These are phyloP conservation scores for Anaeramoeba flamelloides DNA, from an alignment of 78 protist genomes.

Conservation along the genomic window DNA sequence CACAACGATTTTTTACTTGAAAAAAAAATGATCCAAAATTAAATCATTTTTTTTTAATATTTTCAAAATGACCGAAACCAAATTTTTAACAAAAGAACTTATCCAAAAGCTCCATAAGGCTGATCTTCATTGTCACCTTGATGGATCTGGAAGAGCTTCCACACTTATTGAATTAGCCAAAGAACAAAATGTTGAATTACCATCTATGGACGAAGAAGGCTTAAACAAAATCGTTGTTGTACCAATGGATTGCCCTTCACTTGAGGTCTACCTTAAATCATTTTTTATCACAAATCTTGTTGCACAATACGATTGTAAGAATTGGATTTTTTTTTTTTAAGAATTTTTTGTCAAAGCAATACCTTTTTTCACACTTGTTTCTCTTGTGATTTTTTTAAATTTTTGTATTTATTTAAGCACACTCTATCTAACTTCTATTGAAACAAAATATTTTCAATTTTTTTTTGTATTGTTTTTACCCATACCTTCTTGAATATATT, in stretches of 20 bases:
- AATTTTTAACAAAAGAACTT: not conserved
- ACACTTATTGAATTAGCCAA: slow-evolving; percentile 5
- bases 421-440: no score
- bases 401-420: not conserved
- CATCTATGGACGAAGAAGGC: slow-evolving; percentile 31
- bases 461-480: no score
- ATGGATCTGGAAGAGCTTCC: slow-evolving; percentile 22
- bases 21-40: no score
- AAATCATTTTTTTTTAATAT: not conserved
- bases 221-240: slow-evolving; percentile 16
- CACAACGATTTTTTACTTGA: no score
- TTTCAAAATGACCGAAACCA: slow-evolving; percentile 3
- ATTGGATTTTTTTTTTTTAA: not conserved
- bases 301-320: slow-evolving; percentile 6
- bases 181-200: slow-evolving; percentile 29
- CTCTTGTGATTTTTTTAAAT: not conserved
- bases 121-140: slow-evolving; percentile 39
- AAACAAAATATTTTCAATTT: no score
- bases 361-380: not conserved
- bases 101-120: slow-evolving; percentile 16
- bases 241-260: slow-evolving; percentile 9
- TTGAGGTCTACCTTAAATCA: slow-evolving; percentile 26
- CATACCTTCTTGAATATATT: no score
- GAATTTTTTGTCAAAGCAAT: not conserved
- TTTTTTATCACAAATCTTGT: slow-evolving; percentile 22